phyloP scores from a whole-genome alignment of 2,329 filamentous ascomycete species.

The Sporothrix mexicana region DNA sequence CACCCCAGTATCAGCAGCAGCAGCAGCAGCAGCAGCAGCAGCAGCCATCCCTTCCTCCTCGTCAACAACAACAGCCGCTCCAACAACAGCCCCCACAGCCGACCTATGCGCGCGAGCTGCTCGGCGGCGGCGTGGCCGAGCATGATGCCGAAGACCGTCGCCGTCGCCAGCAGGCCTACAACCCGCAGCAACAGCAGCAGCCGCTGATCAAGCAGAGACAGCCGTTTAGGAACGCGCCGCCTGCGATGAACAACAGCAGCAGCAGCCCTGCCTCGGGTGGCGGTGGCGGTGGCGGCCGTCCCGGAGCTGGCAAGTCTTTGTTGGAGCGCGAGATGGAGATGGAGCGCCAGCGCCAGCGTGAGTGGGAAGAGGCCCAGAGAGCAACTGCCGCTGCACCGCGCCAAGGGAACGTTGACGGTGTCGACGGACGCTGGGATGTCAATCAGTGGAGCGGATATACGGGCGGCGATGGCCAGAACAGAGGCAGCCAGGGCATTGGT shows the following conservation, averaged over 20 bases:
- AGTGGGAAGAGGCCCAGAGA: slow-evolving; percentile 79
- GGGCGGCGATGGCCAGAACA: slow-evolving; percentile 76
- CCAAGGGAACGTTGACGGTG: slow-evolving; percentile 68
- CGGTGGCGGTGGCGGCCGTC: slow-evolving; percentile 43
- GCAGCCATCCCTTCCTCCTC: neutral
- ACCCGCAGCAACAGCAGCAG: slow-evolving; percentile 27
- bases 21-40: slow-evolving; percentile 46
- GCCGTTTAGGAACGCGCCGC: slow-evolving; percentile 27
- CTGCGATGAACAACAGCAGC: slow-evolving; percentile 7
- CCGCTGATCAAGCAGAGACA: slow-evolving; percentile 29
- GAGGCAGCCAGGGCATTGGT: slow-evolving; percentile 68
- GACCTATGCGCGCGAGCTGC: slow-evolving; percentile 61
- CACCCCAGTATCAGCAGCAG: slow-evolving; percentile 30
- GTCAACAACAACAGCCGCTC: slow-evolving; percentile 32
- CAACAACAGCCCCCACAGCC: slow-evolving; percentile 30
- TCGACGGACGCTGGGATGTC: slow-evolving; percentile 75
- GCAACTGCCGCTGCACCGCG: slow-evolving; percentile 63
- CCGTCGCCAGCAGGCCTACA: slow-evolving; percentile 62
- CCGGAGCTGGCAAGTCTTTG: slow-evolving; percentile 67
- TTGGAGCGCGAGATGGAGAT: slow-evolving; percentile 82
- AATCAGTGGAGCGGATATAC: slow-evolving; percentile 77
- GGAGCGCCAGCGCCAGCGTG: slow-evolving; percentile 75
- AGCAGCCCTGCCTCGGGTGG: neutral
- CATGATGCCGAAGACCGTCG: slow-evolving; percentile 64
- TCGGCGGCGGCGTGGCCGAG: slow-evolving; percentile 63